Conservation (phyloP, 75 land plant genomes). For the Selaginella tamariscina region DNA sequence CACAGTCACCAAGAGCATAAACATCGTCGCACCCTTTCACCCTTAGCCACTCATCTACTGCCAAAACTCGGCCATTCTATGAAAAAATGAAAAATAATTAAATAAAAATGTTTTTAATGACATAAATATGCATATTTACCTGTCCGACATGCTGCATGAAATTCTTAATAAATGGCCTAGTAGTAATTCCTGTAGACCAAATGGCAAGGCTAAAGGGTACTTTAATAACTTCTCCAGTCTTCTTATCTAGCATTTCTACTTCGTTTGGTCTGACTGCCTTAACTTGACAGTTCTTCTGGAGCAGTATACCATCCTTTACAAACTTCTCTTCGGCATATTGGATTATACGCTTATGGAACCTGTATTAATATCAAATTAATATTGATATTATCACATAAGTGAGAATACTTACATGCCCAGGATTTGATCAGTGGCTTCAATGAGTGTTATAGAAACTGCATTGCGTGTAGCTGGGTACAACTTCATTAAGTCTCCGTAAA, state of each 20-base stretch:
- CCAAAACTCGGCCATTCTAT: slow-evolving; percentile 62
- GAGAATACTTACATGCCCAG: slow-evolving; percentile 57
- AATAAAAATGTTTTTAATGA: background rate
- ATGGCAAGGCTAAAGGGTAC: slow-evolving; percentile 85
- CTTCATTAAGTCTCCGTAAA: slow-evolving; percentile 56
- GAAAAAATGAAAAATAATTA: background rate
- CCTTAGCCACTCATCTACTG: slow-evolving; percentile 89
- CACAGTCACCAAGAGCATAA: slow-evolving; percentile 95
- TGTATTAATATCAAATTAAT: too few relatives aligned
- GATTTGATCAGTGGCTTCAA: slow-evolving; percentile 81
- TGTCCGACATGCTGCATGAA: slow-evolving; percentile 88
- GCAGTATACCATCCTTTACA: slow-evolving; percentile 68
- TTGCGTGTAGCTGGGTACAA: slow-evolving; percentile 51
- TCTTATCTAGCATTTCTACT: slow-evolving; percentile 31
- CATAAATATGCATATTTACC: slow-evolving; percentile 25
- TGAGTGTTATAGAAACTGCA: slow-evolving; percentile 53
- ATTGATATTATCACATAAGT: too few relatives aligned
- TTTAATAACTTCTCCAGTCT: slow-evolving; percentile 21
- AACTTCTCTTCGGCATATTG: slow-evolving; percentile 78
- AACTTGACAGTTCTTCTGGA: slow-evolving; percentile 61
- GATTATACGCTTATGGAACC: slow-evolving; percentile 82
- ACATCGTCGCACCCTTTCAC: slow-evolving; percentile 52
- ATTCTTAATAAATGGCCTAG: slow-evolving; percentile 61
- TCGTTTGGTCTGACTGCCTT: slow-evolving; percentile 40
- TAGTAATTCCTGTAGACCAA: slow-evolving; percentile 55